phyloP scores from a whole-genome alignment of 495 filamentous ascomycete species.

The Talaromyces liani region DNA sequence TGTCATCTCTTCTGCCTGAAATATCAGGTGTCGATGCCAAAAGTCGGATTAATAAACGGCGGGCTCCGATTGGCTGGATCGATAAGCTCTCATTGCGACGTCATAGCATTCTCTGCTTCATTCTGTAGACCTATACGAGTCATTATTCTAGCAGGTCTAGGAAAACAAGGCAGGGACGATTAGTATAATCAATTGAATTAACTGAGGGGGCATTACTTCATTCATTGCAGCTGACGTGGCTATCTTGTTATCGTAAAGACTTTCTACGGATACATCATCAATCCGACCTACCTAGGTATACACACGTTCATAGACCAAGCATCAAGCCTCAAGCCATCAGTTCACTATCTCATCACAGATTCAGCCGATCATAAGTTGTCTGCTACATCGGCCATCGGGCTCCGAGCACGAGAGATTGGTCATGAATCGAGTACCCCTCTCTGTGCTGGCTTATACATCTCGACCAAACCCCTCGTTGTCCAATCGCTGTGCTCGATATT shows the following conservation, averaged over 20 bases:
- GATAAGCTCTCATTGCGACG: not conserved
- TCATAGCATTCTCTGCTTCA: not conserved
- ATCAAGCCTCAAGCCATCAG: not conserved
- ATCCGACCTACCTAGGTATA: not conserved
- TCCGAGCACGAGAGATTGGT: not conserved
- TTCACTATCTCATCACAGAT: not conserved
- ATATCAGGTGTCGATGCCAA: not conserved
- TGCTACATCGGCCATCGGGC: not conserved
- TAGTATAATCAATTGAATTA: not conserved
- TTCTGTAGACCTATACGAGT: not conserved
- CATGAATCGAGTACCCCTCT: constrained; percentile 1
- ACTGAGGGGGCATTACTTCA: not conserved
- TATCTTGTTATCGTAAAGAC: not conserved
- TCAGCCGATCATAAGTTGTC: not conserved
- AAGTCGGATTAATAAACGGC: not conserved
- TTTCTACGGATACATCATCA: not conserved
- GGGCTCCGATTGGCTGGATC: not conserved
- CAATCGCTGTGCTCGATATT: not conserved
- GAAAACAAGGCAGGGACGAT: not conserved
- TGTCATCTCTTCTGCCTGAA: not conserved
- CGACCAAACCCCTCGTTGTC: not conserved
- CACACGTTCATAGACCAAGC: not conserved
- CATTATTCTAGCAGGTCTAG: not conserved
- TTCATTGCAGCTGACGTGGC: not conserved
- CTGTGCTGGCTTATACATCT: not conserved